Evolutionary conservation across 2,329 filamentous ascomycete genomes (phyloP).

Genomic region (Aspergillus ibericus): DNA sequence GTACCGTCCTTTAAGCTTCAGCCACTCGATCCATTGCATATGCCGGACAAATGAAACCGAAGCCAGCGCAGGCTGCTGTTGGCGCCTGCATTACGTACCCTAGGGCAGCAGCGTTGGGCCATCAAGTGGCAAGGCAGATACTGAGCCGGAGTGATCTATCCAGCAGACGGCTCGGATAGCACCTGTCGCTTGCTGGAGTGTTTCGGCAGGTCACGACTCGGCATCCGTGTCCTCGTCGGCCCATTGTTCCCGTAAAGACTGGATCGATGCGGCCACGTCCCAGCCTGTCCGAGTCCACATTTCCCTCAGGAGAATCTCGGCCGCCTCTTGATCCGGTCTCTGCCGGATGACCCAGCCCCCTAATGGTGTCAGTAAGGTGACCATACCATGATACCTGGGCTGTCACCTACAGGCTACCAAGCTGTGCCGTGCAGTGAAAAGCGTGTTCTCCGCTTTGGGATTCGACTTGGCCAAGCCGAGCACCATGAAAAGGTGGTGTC

Average conservation of each 20-base stretch:
- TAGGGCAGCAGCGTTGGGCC: neutral
- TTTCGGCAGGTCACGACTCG: neutral
- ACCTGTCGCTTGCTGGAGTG: neutral
- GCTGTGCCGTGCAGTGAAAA: conserved; percentile 29
- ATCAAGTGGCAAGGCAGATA: too few relatives aligned
- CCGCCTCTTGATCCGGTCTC: conserved; percentile 25
- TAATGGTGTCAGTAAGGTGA: neutral
- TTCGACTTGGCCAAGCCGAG: conserved; percentile 29
- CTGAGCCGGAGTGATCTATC: too few relatives aligned
- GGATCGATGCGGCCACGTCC: conserved; percentile 26
- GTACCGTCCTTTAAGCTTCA: neutral
- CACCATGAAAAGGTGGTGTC: conserved; percentile 23
- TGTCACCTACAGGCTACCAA: conserved; percentile 25
- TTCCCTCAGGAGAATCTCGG: conserved; percentile 21
- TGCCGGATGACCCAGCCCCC: conserved; percentile 30
- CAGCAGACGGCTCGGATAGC: neutral
- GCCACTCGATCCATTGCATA: neutral
- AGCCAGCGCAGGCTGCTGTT: neutral
- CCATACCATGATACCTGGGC: neutral
- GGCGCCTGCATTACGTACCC: neutral
- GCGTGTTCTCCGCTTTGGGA: conserved; percentile 26
- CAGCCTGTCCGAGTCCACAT: conserved; percentile 28
- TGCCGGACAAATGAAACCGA: neutral
- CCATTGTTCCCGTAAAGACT: conserved; percentile 25
- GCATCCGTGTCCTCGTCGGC: conserved; percentile 15